Evolutionary conservation across 371 early-diverging fungal genomes (phyloP).

Genomic region (Gilbertella persicaria): DNA sequence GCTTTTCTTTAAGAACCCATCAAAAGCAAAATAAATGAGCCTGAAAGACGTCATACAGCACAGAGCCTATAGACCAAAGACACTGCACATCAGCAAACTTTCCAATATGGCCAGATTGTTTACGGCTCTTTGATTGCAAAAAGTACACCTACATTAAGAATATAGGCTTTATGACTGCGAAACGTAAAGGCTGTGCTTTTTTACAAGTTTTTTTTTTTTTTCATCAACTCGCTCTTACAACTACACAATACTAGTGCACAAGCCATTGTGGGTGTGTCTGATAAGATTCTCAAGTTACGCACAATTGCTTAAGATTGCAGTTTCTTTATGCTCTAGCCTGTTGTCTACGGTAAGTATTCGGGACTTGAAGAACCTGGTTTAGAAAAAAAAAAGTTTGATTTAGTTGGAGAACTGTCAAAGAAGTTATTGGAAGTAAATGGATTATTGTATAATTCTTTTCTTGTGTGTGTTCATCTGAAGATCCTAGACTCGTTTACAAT

Average conservation of each 20-base stretch:
- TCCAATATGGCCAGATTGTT: constrained; percentile 76
- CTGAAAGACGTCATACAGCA: constrained; percentile 53
- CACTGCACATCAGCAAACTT: constrained; percentile 63
- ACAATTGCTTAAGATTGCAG: constrained; percentile 72
- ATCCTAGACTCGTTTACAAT: constrained; percentile 17
- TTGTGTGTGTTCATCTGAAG: not conserved
- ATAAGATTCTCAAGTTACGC: constrained; percentile 56
- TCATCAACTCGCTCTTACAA: constrained; percentile 46
- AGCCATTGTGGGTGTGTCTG: constrained; percentile 59
- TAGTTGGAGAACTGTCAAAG: constrained; percentile 65
- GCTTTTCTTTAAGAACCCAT: constrained; percentile 83
- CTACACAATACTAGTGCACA: constrained; percentile 46
- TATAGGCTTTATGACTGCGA: constrained; percentile 72
- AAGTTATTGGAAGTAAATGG: constrained; percentile 44
- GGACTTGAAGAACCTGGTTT: constrained; percentile 47
- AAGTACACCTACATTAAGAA: constrained; percentile 70
- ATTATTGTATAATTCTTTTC: constrained; percentile 1
- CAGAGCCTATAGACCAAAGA: constrained; percentile 26
- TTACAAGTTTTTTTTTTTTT: constrained; percentile 73
- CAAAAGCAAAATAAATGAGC: constrained; percentile 74
- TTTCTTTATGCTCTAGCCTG: constrained; percentile 72
- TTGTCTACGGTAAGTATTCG: constrained; percentile 32
- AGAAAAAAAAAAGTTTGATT: constrained; percentile 60
- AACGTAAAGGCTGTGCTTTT: constrained; percentile 61
- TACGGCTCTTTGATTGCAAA: constrained; percentile 68